Conservation (phyloP, 495 filamentous ascomycete species). For the Alectoria sarmentosa region DNA sequence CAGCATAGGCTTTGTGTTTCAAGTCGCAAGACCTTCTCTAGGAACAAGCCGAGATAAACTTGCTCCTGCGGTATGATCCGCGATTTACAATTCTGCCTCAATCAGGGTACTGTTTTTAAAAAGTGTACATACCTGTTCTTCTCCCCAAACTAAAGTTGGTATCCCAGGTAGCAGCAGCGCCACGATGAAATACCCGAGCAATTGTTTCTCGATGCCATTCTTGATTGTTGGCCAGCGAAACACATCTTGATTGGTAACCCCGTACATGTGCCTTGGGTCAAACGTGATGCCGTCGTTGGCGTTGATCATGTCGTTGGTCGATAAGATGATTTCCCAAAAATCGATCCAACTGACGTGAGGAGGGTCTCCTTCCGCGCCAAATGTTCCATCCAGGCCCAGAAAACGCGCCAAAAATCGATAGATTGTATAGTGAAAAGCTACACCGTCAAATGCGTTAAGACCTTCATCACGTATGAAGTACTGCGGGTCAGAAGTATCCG, state of each 20-base stretch:
- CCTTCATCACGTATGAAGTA: slow-evolving; percentile 52
- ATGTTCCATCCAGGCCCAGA: slow-evolving; percentile 46
- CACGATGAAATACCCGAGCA: slow-evolving; percentile 40
- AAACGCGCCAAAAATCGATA: slow-evolving; percentile 62
- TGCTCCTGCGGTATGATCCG: too few relatives aligned
- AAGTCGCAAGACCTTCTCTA: too few relatives aligned
- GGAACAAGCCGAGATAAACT: too few relatives aligned
- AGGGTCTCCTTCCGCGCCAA: slow-evolving; percentile 36
- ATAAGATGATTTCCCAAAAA: slow-evolving; percentile 38
- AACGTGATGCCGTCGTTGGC: slow-evolving; percentile 43
- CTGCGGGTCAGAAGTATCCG: slow-evolving; percentile 35
- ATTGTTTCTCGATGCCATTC: slow-evolving; percentile 40
- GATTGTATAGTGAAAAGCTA: slow-evolving; percentile 64
- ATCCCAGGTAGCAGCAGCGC: slow-evolving; percentile 44
- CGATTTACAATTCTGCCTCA: too few relatives aligned
- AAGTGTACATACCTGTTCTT: slow-evolving; percentile 48
- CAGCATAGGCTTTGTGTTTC: too few relatives aligned
- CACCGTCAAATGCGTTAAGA: slow-evolving; percentile 55
- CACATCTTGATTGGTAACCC: slow-evolving; percentile 46
- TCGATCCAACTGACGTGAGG: slow-evolving; percentile 39
- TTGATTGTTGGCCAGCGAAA: slow-evolving; percentile 45
- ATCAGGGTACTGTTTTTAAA: too few relatives aligned
- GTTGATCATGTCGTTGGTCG: slow-evolving; percentile 42
- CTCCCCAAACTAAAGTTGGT: slow-evolving; percentile 43
- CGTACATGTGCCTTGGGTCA: slow-evolving; percentile 46